Base-by-base conservation (phyloP, 768 basidiomycete species). In the Hydnum rufescens region DNA sequence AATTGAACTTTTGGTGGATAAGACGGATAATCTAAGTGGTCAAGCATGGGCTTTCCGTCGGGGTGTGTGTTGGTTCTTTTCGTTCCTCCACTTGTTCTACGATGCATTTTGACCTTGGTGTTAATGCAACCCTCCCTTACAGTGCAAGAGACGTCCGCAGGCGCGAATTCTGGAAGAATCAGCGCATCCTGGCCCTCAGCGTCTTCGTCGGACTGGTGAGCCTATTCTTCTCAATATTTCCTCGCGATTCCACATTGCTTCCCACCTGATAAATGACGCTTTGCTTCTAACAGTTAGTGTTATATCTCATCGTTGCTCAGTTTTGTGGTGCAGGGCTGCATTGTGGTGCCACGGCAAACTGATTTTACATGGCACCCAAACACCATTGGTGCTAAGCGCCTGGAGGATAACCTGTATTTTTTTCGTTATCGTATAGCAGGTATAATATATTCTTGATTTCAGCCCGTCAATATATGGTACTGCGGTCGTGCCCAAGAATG, bases 1-100 rank as follows among this genome's bases (percentile, higher is more conserved):
- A 51, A 87, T 99, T 58, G 93, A 96, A 64, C 72, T 96, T 18
- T 74, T 99, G 50, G 85, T 97, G 29, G 89, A 96, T 69, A 95
- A 95, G 72, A 99, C 95, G 28, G 92, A 96, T 62, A 82, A 74
- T 52, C 86, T 99, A 79, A 83, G 86, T 4, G 82, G 79, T 5
- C 90, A 97, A 65, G 89, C 93, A 3, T 86, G 85, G 2, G 88
- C 87, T 4, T 99, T 99, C 68, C 69, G 88, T 44, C 69, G 90
- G 49, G 90, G n/a, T 13, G 44, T 47, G 26, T 8, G 44, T 47
- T 16, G 8, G 26, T 16, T 26, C 25, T 1, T 25, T 8, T 26
- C 44, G 44, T 16, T 47, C 44, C 13, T 13, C 44, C 16, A 28
- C 0, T 13, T 26, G 25, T 47, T 13, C 8, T 47, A 13, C n/a